Percentiles rank a stretch among this genome's conserved stretches.
Evolutionary conservation across 2,329 filamentous ascomycete genomes (phyloP).

Genomic region (Cladosporium sp.): DNA sequence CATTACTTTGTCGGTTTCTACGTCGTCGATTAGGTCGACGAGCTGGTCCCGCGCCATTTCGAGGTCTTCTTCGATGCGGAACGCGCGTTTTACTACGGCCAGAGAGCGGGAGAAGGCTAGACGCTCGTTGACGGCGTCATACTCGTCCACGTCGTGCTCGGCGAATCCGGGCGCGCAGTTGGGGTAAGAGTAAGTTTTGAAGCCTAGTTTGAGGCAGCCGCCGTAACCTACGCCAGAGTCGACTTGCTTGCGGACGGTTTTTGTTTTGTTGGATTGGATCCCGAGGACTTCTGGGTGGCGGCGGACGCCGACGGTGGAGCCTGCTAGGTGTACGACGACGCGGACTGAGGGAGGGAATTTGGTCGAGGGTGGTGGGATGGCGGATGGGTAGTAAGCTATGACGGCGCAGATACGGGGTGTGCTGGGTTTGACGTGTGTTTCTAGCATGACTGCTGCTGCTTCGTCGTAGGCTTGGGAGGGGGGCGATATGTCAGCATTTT

Average conservation of each 20-base stretch:
- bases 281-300: conserved; percentile 48
- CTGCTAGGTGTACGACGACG: conserved; percentile 56
- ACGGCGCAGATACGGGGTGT: conserved; percentile 54
- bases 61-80: conserved; percentile 46
- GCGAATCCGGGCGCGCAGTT: conserved; percentile 62
- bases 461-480: conserved; percentile 58
- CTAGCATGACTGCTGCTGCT: conserved; percentile 55
- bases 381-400: conserved; percentile 59
- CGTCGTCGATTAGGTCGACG: conserved; percentile 6
- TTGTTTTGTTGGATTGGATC: conserved; percentile 46
- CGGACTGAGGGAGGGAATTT: conserved; percentile 40
- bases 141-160: conserved; percentile 64
- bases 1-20: conserved; percentile 26
- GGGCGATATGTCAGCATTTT: conserved; percentile 16
- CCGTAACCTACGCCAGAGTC: conserved; percentile 49
- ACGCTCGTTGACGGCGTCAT: conserved; percentile 58
- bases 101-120: conserved; percentile 66
- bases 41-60: conserved; percentile 41
- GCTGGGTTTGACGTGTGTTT: conserved; percentile 52
- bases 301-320: conserved; percentile 44
- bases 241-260: conserved; percentile 45
- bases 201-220: conserved; percentile 40
- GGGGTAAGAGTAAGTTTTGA: conserved; percentile 51
- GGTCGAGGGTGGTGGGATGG: conserved; percentile 48
- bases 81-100: conserved; percentile 54